Base-by-base conservation (phyloP, 345 rosid genomes). In the Angophora floribunda region DNA sequence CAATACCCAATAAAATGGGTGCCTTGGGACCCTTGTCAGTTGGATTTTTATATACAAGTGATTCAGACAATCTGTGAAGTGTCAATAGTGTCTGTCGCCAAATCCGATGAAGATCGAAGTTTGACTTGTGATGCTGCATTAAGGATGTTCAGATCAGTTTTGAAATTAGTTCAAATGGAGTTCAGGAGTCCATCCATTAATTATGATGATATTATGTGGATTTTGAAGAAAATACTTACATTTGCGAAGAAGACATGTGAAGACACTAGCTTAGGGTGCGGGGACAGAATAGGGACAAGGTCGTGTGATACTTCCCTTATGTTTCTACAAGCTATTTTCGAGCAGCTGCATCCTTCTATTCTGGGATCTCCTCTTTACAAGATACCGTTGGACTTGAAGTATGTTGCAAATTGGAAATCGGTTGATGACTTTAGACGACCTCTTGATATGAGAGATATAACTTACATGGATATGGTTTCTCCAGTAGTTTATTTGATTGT, bases 321-420 rank as follows among this genome's bases (percentile, higher is more conserved):
- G 87, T 90, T 95, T 85, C 59, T 93, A 63, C 92, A 89, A 90
- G 91, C 89, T 30, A 87, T 89, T 44, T 87, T 79, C 21, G 92
- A 93, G 88, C 95, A 95, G 89, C 88, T 93, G 85, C 93, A 91
- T 63, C 93, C 95, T 87, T 90, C 93, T 85, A 63, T 92, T 13
- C 28, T 94, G 89, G 94, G 91, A 89, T 93, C 93, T 87, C 93
- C 95, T 86, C 90, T 93, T 21, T 93, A 93, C 89, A 92, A 91
- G 91, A 90, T 94, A 15, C 89, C 94, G 61, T 65, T 94, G 87
- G 94, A 94, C 89, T 70, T 94, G 85, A 89, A 75, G 85, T 94
- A 51, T 88, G 44, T 91, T 86, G 89, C 92, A 86, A 86, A 87
- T 10, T 70, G 88, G 91, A 89, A 86, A 78, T 86, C 89, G 49